phyloP scores from a whole-genome alignment of 306 rosid genomes.

The Cucumis cinereus region DNA sequence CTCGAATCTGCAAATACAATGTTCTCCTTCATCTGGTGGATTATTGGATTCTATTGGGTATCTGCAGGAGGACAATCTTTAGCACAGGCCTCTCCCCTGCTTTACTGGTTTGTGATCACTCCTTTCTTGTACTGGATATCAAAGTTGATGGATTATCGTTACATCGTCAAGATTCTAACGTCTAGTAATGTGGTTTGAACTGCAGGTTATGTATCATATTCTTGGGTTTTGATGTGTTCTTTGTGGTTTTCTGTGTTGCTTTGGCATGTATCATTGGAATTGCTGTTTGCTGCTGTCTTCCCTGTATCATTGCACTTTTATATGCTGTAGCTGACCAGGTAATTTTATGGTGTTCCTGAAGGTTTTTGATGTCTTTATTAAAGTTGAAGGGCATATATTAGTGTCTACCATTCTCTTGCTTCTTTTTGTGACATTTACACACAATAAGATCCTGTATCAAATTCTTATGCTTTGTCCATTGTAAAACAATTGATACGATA shows the following conservation, averaged over 20 bases:
- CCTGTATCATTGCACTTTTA: constrained; percentile 46
- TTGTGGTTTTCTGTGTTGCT: constrained; percentile 95
- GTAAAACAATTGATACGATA: background rate
- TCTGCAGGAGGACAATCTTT: constrained; percentile 73
- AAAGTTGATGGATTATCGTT: background rate
- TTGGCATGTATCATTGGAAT: constrained; percentile 89
- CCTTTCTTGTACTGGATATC: background rate
- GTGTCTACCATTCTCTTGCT: background rate
- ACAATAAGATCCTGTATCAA: background rate
- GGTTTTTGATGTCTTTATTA: constrained; percentile 6
- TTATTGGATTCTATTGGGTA: constrained; percentile 96
- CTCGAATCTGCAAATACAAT: constrained; percentile 87
- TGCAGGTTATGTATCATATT: constrained; percentile 92
- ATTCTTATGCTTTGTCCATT: background rate
- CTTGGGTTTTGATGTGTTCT: constrained; percentile 96
- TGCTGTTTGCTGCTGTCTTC: constrained; percentile 97
- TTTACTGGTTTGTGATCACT: constrained; percentile 63
- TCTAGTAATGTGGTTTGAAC: constrained; percentile 42
- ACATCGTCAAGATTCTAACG: background rate
- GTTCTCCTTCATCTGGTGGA: constrained; percentile 99
- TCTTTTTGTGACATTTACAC: background rate
- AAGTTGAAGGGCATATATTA: background rate
- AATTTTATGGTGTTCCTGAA: constrained; percentile 11
- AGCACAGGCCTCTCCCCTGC: constrained; percentile 62
- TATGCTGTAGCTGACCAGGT: constrained; percentile 98